Base-by-base conservation (phyloP, 768 basidiomycete genomes). In the Dioszegia crocea region DNA sequence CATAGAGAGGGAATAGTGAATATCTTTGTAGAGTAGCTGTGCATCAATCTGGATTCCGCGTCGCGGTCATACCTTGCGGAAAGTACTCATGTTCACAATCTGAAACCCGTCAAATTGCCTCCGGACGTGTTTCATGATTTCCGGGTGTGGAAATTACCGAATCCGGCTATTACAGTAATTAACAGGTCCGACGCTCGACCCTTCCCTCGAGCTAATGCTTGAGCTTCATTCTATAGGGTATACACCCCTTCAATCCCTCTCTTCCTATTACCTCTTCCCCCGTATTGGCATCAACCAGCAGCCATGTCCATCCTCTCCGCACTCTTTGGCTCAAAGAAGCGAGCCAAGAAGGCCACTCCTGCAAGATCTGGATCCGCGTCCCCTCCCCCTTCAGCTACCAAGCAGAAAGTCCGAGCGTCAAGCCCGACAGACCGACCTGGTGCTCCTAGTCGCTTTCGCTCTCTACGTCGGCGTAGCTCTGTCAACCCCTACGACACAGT, bases 291-390 rank as follows among this genome's bases (percentile, higher is more conserved):
- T 43, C 40, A 17, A 14, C 11, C 14, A 23, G 30, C n/a, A 27
- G 38, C 23, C 5, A 53, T 53, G 51, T 39, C 51, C 9, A 53
- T 53, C 51, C 47, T 68, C 26, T 46, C 65, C 14, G 62, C 64
- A 21, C 56, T 65, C 45, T 65, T 68, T 48, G 31, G 30, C 31
- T 49, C 49, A 12, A 65, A 63, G 57, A 64, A 64, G 48, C 65
- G 63, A 19, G 41, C 55, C 26, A 63, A 57, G 21, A 26, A 52
- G 17, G 12, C 51, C 5, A 2, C 47, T 3, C 27, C 26, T 3
- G 14, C 41, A n/a, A 11, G 44, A 1, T 31, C 54, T 4, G 33
- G 41, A 9, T 27, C 46, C 21, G 60, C 41, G 19, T 30, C 40
- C 24, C 24, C 39, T 9, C 31, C 50, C 8, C 16, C 41, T 4